Conservation (phyloP, 2,329 filamentous ascomycete species). For the Myriangium duriaei region DNA sequence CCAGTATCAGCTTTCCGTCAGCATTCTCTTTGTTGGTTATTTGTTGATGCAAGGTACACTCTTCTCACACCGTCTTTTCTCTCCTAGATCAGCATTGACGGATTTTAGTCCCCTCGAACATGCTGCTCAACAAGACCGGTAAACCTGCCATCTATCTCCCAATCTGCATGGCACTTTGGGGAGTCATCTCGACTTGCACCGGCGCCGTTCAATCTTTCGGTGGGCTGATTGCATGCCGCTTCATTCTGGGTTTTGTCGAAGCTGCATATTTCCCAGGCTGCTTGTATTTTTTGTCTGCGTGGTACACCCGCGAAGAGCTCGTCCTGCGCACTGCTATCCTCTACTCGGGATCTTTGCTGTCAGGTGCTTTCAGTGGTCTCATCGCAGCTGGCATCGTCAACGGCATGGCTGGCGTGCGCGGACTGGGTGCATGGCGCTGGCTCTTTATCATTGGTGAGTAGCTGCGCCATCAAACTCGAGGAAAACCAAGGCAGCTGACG, state of each 20-base stretch:
- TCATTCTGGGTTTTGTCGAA: constrained; percentile 31
- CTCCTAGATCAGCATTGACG: constrained; percentile 15
- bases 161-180: constrained; percentile 28
- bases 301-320: constrained; percentile 39
- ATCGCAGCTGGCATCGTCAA: constrained; percentile 46
- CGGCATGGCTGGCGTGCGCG: constrained; percentile 46
- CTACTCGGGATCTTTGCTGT: constrained; percentile 23
- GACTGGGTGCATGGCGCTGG: constrained; percentile 43
- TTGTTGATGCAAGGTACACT: constrained; percentile 24
- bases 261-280: constrained; percentile 27
- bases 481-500: no score
- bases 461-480: no score
- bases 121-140: constrained; percentile 31
- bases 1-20: constrained; percentile 41
- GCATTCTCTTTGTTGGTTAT: constrained; percentile 50
- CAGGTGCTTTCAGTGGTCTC: constrained; percentile 55
- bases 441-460: constrained; percentile 7
- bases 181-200: constrained; percentile 26
- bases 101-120: constrained; percentile 37
- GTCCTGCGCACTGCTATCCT: constrained; percentile 16
- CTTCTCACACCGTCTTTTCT: background rate
- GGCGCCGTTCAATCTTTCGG: constrained; percentile 23
- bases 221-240: constrained; percentile 26
- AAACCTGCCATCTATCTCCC: constrained; percentile 28
- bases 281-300: constrained; percentile 26